A percentile compares a stretch with the other conserved stretches of the same genome.
Conservation (phyloP, 2,329 filamentous ascomycete species). For the Colletotrichum lini region DNA sequence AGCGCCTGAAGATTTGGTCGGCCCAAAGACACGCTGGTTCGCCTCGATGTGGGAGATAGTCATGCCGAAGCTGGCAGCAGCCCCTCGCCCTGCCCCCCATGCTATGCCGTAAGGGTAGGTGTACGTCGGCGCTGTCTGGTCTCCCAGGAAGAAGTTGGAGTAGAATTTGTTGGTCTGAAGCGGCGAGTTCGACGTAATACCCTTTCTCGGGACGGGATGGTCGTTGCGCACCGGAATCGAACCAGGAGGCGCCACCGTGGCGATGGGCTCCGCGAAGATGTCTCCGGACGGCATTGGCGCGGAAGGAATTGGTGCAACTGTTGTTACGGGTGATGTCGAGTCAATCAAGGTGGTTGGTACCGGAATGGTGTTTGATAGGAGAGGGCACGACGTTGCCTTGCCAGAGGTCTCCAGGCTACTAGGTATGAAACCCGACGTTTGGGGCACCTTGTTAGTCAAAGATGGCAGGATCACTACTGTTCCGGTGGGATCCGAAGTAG, state of each 20-base stretch:
- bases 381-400: slow-evolving; percentile 44
- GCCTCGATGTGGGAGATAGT: slow-evolving; percentile 81
- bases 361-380: slow-evolving; percentile 53
- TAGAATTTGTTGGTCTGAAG: slow-evolving; percentile 87
- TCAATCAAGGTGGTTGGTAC: slow-evolving; percentile 54
- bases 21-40: slow-evolving; percentile 77
- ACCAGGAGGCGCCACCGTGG: slow-evolving; percentile 64
- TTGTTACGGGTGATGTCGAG: slow-evolving; percentile 15
- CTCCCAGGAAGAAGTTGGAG: slow-evolving; percentile 83
- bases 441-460: slow-evolving; percentile 48
- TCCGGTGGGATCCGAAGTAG: slow-evolving; percentile 46
- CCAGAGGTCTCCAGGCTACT: slow-evolving; percentile 43
- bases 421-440: slow-evolving; percentile 51
- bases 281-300: slow-evolving; percentile 53
- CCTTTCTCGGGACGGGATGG: slow-evolving; percentile 71
- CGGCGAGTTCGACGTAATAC: slow-evolving; percentile 63
- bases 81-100: slow-evolving; percentile 76
- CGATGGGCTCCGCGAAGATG: slow-evolving; percentile 71
- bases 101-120: slow-evolving; percentile 81
- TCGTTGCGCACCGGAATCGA: slow-evolving; percentile 64
- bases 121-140: slow-evolving; percentile 78
- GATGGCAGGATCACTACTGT: slow-evolving; percentile 49
- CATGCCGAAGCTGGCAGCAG: slow-evolving; percentile 81
- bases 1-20: slow-evolving; percentile 68
- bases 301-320: slow-evolving; percentile 16